Evolutionary conservation across 495 filamentous ascomycete species (phyloP), one percentile per base, ranked within the genome.

Genomic region (Penicillium longicatenatum): DNA sequence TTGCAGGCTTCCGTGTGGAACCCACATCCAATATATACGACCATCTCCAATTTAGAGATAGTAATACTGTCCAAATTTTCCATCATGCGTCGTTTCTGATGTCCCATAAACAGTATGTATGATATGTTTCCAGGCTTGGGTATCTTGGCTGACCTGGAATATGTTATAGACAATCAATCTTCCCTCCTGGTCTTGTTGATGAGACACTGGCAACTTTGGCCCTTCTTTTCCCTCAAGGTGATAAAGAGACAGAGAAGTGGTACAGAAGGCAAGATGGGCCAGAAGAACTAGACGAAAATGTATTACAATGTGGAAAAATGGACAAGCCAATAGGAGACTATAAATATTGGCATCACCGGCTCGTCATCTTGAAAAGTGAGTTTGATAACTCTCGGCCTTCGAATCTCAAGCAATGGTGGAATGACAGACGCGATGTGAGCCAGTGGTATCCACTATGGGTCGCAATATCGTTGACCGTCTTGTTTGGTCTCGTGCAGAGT

Each of bases 371-470:
- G 24, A 81, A 84, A 58, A 65, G 79, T 50, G 70, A 68, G 0
- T 84, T 79, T 51, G 83, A 86, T 59, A 71, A 85, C 33, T 61
- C 79, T 0, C 62, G 67, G 31, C 82, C 82, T 14, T 60, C 54
- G 8, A 80, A 57, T 2, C 44, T 84, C 1, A 62, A 56, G 3
- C 77, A 84, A 60, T 80, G 76, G 75, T 84, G 81, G 79, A 60
- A 70, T 35, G 80, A 85, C 61, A 57, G 79, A 50, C 63, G 83
- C 4, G 79, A 80, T 50, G 68, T 71, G 10, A 70, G 74, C 0
- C 78, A 84, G 60, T 84, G 79, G 78, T 83, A 80, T 52, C 79
- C 79, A 8, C 80, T 83, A 44, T 85, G 82, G 82, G 71, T 82
- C 10, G 82, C 80, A 1, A 67, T 79, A 4, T 39, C 71, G 1